Evolutionary conservation across 148 eudicot species (phyloP).

Genomic region (Tetragonia tetragonoides): DNA sequence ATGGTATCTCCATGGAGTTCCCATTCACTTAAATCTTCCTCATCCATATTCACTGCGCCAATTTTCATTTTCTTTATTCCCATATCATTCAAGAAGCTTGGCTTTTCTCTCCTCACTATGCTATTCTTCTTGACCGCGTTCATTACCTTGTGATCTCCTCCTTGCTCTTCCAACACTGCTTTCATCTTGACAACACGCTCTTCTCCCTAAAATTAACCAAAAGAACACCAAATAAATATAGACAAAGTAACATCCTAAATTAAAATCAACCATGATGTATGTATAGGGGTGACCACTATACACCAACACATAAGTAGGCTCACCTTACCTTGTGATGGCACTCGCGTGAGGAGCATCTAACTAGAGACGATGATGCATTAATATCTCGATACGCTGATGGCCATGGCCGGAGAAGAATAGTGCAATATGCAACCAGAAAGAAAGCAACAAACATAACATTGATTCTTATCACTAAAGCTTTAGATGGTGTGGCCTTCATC

Average conservation of each 20-base stretch:
- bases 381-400: constrained; percentile 40
- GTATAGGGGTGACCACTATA: no score
- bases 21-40: constrained; percentile 68
- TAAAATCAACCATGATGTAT: background rate
- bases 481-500: constrained; percentile 60
- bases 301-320: constrained; percentile 27
- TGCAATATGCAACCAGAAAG: constrained; percentile 57
- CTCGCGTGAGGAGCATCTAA: constrained; percentile 59
- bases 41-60: constrained; percentile 76
- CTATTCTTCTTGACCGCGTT: constrained; percentile 14
- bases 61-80: constrained; percentile 49
- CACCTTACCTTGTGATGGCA: constrained; percentile 98
- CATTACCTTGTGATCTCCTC: constrained; percentile 19
- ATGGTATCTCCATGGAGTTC: constrained; percentile 34
- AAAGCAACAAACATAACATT: constrained; percentile 66
- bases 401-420: constrained; percentile 62
- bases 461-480: constrained; percentile 64
- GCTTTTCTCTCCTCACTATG: constrained; percentile 45
- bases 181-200: constrained; percentile 72
- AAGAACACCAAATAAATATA: background rate
- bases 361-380: constrained; percentile 29
- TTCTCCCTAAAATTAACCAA: constrained; percentile 35
- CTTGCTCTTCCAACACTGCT: constrained; percentile 55
- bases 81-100: constrained; percentile 53
- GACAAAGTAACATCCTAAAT: background rate